These are phyloP conservation scores for Venturia pyrina DNA, from an alignment of 2,329 filamentous ascomycete genomes.

Conservation along the genomic window DNA sequence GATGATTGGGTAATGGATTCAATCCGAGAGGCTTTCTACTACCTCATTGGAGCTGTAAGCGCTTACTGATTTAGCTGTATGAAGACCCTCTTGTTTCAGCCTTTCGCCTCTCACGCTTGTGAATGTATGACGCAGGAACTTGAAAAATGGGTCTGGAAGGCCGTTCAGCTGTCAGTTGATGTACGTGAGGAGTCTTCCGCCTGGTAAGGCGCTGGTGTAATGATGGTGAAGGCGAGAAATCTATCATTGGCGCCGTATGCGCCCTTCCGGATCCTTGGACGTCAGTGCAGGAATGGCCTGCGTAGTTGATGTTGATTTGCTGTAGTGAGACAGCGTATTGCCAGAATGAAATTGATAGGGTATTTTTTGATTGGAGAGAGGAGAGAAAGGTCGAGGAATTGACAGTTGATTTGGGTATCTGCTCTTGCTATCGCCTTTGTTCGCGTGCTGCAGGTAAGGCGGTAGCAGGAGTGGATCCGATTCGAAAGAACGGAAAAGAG, in stretches of 20 bases:
- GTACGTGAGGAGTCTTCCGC: neutral
- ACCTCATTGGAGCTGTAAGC: neutral
- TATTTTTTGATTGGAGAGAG: neutral
- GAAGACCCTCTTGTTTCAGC: constrained; percentile 2
- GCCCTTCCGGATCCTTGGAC: neutral
- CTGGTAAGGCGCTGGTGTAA: neutral
- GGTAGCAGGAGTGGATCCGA: neutral
- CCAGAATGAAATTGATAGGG: neutral
- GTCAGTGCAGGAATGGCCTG: neutral
- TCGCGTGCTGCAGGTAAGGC: neutral
- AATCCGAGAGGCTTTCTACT: neutral
- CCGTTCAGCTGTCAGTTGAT: neutral
- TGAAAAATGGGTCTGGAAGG: neutral
- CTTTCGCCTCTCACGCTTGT: neutral
- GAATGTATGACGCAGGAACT: neutral
- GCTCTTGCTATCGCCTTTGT: neutral
- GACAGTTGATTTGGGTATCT: neutral
- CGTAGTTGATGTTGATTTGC: neutral
- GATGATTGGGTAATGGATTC: neutral
- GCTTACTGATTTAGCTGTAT: neutral
- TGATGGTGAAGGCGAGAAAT: neutral
- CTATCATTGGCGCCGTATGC: neutral
- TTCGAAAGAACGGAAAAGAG: neutral
- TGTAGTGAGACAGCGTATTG: neutral
- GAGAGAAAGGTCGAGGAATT: neutral